Percentiles rank a stretch among this genome's conserved stretches.
Conservation (phyloP, 169 alveolate species). For the Plasmodium coatneyi region DNA sequence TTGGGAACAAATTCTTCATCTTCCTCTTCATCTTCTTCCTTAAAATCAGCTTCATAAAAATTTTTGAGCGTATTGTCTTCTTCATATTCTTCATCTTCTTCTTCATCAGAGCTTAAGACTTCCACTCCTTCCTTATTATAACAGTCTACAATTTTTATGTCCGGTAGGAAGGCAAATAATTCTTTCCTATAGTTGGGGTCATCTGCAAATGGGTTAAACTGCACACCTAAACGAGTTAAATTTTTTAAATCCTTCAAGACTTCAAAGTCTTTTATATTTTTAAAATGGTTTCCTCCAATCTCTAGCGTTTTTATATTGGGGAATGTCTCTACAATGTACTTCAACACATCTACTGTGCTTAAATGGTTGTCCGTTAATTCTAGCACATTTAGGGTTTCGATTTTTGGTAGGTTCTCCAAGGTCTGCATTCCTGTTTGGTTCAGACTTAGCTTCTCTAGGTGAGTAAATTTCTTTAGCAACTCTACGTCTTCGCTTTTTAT, state of each 20-base stretch:
- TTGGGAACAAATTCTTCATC: slow-evolving; percentile 90
- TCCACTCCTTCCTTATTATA: slow-evolving; percentile 89
- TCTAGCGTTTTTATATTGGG: slow-evolving; percentile 89
- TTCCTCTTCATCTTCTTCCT: slow-evolving; percentile 90
- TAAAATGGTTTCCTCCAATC: slow-evolving; percentile 91
- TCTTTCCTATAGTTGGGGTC: slow-evolving; percentile 86
- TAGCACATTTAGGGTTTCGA: slow-evolving; percentile 86
- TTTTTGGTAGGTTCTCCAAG: slow-evolving; percentile 85
- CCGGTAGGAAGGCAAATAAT: slow-evolving; percentile 87
- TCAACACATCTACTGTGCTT: slow-evolving; percentile 84
- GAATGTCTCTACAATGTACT: slow-evolving; percentile 81
- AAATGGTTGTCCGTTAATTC: slow-evolving; percentile 91
- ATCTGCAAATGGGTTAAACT: slow-evolving; percentile 90
- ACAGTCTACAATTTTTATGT: slow-evolving; percentile 88
- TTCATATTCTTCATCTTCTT: slow-evolving; percentile 88
- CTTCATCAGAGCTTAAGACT: slow-evolving; percentile 86
- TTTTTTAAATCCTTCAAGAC: slow-evolving; percentile 63
- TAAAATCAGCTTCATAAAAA: slow-evolving; percentile 90
- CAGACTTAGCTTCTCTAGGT: slow-evolving; percentile 86
- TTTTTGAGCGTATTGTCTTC: slow-evolving; percentile 88
- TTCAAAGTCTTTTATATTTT: slow-evolving; percentile 84
- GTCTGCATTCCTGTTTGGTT: slow-evolving; percentile 91
- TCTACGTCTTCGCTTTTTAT: slow-evolving; percentile 84
- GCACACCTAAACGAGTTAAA: slow-evolving; percentile 84
- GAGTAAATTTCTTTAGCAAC: slow-evolving; percentile 83